phyloP scores from a whole-genome alignment of 2,329 filamentous ascomycete species.

The Stagonosporopsis cucurbitacearum region DNA sequence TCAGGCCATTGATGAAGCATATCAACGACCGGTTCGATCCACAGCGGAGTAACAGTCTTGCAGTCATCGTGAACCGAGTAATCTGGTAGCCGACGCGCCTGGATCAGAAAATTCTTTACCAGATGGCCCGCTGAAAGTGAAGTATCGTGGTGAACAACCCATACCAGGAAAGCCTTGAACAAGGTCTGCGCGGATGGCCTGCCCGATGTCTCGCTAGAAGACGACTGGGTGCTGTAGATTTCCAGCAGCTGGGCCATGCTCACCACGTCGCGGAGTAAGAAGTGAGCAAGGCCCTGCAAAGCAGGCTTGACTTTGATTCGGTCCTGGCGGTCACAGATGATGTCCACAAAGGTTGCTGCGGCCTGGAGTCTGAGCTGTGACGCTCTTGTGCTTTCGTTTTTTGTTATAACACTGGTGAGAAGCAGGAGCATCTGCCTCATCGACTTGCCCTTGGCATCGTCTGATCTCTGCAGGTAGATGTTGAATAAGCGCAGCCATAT shows the following conservation, averaged over 20 bases:
- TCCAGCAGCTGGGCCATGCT: constrained; percentile 47
- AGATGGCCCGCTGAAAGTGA: constrained; percentile 49
- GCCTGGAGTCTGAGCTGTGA: constrained; percentile 36
- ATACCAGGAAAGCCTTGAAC: constrained; percentile 39
- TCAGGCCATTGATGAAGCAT: constrained; percentile 45
- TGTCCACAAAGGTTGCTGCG: constrained; percentile 58
- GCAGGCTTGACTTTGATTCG: constrained; percentile 73
- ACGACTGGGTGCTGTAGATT: constrained; percentile 43
- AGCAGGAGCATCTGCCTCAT: constrained; percentile 54
- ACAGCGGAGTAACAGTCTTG: constrained; percentile 35
- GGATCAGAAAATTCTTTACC: constrained; percentile 43
- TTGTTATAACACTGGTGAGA: constrained; percentile 47
- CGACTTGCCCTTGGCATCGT: constrained; percentile 55
- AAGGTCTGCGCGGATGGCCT: constrained; percentile 26
- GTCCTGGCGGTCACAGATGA: constrained; percentile 66
- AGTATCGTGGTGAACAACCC: constrained; percentile 51
- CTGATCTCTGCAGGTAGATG: constrained; percentile 52
- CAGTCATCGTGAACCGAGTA: constrained; percentile 8
- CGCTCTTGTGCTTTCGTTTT: constrained; percentile 31
- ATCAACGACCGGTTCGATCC: constrained; percentile 48
- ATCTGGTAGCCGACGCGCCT: constrained; percentile 31
- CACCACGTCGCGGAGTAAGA: constrained; percentile 67
- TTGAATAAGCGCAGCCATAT: constrained; percentile 50
- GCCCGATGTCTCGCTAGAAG: neutral
- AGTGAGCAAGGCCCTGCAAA: constrained; percentile 70